These are phyloP conservation scores for Botrytis elliptica DNA, from an alignment of 2,329 filamentous ascomycete genomes.

Conservation along the genomic window DNA sequence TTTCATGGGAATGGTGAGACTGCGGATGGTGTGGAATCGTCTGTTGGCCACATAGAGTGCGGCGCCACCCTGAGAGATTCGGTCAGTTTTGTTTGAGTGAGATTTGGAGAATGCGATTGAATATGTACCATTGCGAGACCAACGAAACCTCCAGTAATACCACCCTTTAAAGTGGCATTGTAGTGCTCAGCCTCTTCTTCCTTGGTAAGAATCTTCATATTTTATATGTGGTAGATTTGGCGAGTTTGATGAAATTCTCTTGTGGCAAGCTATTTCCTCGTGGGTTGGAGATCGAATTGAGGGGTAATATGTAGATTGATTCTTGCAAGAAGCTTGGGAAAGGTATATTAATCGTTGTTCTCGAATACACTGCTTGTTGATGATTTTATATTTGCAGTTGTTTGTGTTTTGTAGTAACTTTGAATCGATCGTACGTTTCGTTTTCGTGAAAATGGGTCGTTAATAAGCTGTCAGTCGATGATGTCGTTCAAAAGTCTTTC, in stretches of 20 bases:
- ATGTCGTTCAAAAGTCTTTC: constrained; percentile 5
- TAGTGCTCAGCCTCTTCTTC: constrained; percentile 91
- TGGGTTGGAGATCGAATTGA: neutral
- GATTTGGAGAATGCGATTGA: neutral
- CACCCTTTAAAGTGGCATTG: constrained; percentile 74
- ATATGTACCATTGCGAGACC: constrained; percentile 68
- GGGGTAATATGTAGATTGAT: neutral
- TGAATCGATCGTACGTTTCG: neutral
- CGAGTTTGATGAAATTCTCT: neutral
- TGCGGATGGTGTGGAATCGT: constrained; percentile 75
- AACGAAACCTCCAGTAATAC: constrained; percentile 66
- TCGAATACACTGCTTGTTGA: neutral
- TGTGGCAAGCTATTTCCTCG: neutral
- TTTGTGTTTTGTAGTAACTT: no score
- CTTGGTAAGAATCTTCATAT: constrained; percentile 93
- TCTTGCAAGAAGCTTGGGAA: neutral
- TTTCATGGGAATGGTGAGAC: constrained; percentile 84
- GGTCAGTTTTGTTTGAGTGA: constrained; percentile 18
- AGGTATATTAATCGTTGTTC: neutral
- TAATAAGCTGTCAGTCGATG: constrained; percentile 10
- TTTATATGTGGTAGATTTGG: constrained; percentile 12
- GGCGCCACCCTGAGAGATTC: constrained; percentile 38
- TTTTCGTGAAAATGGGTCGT: neutral
- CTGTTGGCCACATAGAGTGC: constrained; percentile 64
- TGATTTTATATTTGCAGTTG: neutral